Base-by-base conservation (phyloP, 2,329 filamentous ascomycete genomes). In the Hypocrella siamensis region DNA sequence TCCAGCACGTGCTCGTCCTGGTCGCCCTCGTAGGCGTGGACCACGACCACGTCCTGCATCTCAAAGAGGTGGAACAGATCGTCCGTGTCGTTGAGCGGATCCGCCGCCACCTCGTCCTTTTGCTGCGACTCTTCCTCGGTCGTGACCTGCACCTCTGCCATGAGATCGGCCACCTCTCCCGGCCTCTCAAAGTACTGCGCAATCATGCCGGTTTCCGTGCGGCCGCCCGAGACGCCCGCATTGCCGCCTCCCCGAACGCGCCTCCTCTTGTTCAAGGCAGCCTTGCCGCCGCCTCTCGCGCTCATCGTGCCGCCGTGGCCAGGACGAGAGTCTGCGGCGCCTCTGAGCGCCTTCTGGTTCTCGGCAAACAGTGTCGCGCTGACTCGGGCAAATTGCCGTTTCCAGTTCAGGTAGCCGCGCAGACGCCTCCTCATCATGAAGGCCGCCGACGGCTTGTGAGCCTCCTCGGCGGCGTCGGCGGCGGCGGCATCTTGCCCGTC, bases 1-100 rank as follows among this genome's bases (percentile, higher is more conserved):
- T 98, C 88, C 2, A 98, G 68, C n/a, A 96, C 69, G 51, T 93
- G 83, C 49, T 96, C 90, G 51, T 98, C 90, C 60, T 88, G 79
- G 49, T 96, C 90, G 9, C 86, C 86, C 37, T 93, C 85, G 51
- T 93, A 98, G 1, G 90, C 80, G 51, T 96, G 90, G 14, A 96
- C 67, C 26, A 93, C 74, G 10, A 96, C 67, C 15, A 96, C 62
- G 42, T 93, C 82, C 42, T 83, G 71, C 75, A 92, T 90, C 33
- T 93, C 82, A 51, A 88, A 93, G 19, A 96, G 66, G 51, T 90
- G 73, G 50, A 86, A 96, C 56, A 79, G 90, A 42, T 88, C 79
- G 40, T 94, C 86, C 79, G 90, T 88, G 48, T 93, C 71, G 30
- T 93, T 80, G 6, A 94, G 63, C 1, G 83, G 79, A 52, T 96